Evolutionary conservation across 139 green algal species (phyloP).

Genomic region (Tetradesmus lagerheimii): DNA sequence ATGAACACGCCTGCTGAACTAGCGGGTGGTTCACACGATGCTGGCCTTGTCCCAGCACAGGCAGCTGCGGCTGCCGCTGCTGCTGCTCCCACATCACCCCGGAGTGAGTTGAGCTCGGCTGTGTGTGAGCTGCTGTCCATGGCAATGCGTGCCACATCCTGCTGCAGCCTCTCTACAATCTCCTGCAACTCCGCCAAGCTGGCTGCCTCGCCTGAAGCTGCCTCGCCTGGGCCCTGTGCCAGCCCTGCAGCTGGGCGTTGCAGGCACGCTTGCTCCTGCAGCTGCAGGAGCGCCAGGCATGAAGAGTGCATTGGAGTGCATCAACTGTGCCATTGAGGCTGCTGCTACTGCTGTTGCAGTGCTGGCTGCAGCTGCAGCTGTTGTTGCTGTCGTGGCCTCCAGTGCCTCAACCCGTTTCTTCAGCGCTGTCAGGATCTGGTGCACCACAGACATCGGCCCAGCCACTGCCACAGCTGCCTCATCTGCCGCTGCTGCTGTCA

Average conservation of each 20-base stretch:
- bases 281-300: background rate
- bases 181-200: constrained; percentile 32
- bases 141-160: background rate
- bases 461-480: constrained; percentile 26
- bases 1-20: background rate
- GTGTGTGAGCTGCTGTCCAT: background rate
- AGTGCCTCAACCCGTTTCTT: constrained; percentile 27
- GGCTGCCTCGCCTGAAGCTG: background rate
- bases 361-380: background rate
- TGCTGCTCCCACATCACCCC: constrained; percentile 33
- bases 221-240: background rate
- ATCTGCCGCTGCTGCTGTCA: background rate
- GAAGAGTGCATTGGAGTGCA: background rate
- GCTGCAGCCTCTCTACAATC: constrained; percentile 6
- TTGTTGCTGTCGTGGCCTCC: background rate
- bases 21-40: background rate
- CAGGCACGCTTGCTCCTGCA: background rate
- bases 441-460: background rate
- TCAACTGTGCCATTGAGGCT: too few species aligned
- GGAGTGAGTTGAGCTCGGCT: background rate
- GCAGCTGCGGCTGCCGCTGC: constrained; percentile 13
- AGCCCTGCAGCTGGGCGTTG: background rate
- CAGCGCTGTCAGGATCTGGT: constrained; percentile 28
- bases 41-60: background rate
- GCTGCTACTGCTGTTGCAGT: background rate